Conservation (phyloP, 75 land plant species). For the Selaginella tamariscina region DNA sequence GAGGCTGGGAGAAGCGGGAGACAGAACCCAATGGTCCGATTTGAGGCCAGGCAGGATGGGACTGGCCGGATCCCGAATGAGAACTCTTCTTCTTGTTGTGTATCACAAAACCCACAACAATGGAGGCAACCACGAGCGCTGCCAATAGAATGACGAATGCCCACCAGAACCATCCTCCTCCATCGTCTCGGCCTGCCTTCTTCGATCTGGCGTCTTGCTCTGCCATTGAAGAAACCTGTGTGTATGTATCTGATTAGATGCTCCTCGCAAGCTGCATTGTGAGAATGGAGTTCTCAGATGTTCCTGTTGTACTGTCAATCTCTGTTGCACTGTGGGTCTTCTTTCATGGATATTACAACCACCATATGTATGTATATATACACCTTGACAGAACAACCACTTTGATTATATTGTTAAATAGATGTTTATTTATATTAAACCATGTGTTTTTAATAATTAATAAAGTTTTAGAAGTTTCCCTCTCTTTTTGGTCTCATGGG, state of each 20-base stretch:
- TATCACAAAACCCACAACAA: constrained; percentile 5
- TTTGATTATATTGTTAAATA: constrained; percentile 2
- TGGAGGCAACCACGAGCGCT: constrained; percentile 26
- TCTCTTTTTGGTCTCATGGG: neutral
- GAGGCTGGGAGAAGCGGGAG: constrained; percentile 35
- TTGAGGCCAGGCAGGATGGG: constrained; percentile 20
- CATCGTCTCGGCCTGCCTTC: neutral
- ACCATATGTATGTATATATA: neutral
- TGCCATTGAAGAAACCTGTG: too few species aligned
- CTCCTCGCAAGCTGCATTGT: too few species aligned
- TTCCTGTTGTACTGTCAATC: too few species aligned
- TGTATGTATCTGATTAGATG: too few species aligned
- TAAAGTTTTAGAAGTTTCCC: neutral
- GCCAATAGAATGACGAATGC: constrained; percentile 24
- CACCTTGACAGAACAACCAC: neutral
- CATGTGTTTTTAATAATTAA: neutral
- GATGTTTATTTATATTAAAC: neutral
- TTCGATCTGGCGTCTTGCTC: neutral
- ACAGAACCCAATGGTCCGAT: constrained; percentile 15
- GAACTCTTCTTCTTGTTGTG: neutral
- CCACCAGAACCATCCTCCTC: constrained; percentile 40
- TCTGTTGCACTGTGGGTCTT: too few species aligned
- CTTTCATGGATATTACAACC: too few species aligned
- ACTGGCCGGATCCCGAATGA: neutral
- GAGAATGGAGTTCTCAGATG: too few species aligned